A percentile compares a stretch with the other conserved stretches of the same genome.
Evolutionary conservation across 768 basidiomycete species (phyloP).

Genomic region (Pluteus cervinus): DNA sequence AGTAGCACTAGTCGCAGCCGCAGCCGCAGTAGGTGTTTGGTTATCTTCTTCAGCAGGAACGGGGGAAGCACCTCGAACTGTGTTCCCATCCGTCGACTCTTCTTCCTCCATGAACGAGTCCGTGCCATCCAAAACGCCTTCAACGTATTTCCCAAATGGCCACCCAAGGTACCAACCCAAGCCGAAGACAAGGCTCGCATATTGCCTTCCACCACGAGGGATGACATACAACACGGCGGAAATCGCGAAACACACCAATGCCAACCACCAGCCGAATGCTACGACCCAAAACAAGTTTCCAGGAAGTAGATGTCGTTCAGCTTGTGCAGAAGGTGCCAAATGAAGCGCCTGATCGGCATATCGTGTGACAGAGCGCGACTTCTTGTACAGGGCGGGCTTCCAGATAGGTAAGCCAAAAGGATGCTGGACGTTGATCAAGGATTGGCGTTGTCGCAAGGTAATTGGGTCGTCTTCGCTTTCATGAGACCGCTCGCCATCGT

Average conservation of each 20-base stretch:
- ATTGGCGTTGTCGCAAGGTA: slow-evolving; percentile 92
- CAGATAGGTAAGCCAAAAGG: slow-evolving; percentile 99
- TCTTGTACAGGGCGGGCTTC: slow-evolving; percentile 99
- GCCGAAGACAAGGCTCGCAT: slow-evolving; percentile 83
- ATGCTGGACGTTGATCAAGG: slow-evolving; percentile 97
- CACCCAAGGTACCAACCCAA: slow-evolving; percentile 95
- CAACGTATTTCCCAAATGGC: slow-evolving; percentile 99
- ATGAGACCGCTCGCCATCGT: slow-evolving; percentile 29
- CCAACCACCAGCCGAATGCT: slow-evolving; percentile 92
- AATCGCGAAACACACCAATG: slow-evolving; percentile 60
- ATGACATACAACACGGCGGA: slow-evolving; percentile 65
- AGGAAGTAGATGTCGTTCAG: slow-evolving; percentile 86
- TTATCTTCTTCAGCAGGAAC: slow-evolving; percentile 6
- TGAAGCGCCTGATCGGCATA: slow-evolving; percentile 95
- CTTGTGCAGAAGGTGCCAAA: slow-evolving; percentile 85
- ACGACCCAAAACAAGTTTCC: slow-evolving; percentile 93
- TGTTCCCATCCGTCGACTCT: slow-evolving; percentile 28
- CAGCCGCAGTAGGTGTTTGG: slow-evolving; percentile 6
- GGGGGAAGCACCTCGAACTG: slow-evolving; percentile 29
- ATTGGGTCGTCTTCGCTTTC: slow-evolving; percentile 72
- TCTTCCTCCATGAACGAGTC: slow-evolving; percentile 32
- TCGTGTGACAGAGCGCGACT: slow-evolving; percentile 92
- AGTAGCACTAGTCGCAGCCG: slow-evolving; percentile 12
- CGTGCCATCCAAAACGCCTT: slow-evolving; percentile 52
- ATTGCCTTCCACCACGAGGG: slow-evolving; percentile 78